These are phyloP conservation scores for Brasenia schreberi DNA, from an alignment of 164 flowering plant species.

Conservation along the genomic window DNA sequence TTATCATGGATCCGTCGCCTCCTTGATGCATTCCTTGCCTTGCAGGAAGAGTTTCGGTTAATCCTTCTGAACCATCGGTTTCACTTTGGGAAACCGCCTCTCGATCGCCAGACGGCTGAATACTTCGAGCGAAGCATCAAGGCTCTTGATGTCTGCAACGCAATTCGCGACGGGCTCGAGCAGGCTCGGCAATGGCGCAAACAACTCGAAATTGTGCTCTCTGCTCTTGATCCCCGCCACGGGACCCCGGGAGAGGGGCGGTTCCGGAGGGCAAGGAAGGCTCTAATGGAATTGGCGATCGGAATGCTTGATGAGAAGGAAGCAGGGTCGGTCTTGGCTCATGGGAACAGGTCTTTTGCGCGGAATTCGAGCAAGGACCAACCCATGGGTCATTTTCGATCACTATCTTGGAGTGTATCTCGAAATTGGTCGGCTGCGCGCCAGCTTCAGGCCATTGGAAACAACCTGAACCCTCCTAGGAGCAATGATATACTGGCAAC, in stretches of 20 bases:
- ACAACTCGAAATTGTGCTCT: constrained; percentile 31
- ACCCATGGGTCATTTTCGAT: constrained; percentile 40
- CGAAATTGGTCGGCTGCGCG: constrained; percentile 56
- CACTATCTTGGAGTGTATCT: constrained; percentile 93
- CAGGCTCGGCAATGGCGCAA: constrained; percentile 30
- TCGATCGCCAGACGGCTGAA: constrained; percentile 16
- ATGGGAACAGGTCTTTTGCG: constrained; percentile 74
- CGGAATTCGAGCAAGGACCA: constrained; percentile 26
- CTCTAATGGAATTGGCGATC: constrained; percentile 40
- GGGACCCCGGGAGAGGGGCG: constrained; percentile 34
- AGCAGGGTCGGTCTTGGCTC: constrained; percentile 21
- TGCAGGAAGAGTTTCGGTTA: constrained; percentile 35
- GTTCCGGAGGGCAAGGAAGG: constrained; percentile 44
- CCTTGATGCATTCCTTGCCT: constrained; percentile 20
- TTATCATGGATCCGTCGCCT: constrained; percentile 39
- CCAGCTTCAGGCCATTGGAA: constrained; percentile 81
- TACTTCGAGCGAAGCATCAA: constrained; percentile 38
- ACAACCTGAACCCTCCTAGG: constrained; percentile 42
- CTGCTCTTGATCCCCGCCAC: constrained; percentile 17
- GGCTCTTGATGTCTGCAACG: constrained; percentile 63
- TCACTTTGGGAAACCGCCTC: constrained; percentile 12
- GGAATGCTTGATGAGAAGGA: constrained; percentile 19
- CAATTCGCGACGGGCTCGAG: constrained; percentile 43
- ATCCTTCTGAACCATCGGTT: constrained; percentile 14
- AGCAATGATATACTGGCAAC: constrained; percentile 50